These are phyloP conservation scores for Penicillium sp. DNA, from an alignment of 2,329 filamentous ascomycete species.

Conservation along the genomic window DNA sequence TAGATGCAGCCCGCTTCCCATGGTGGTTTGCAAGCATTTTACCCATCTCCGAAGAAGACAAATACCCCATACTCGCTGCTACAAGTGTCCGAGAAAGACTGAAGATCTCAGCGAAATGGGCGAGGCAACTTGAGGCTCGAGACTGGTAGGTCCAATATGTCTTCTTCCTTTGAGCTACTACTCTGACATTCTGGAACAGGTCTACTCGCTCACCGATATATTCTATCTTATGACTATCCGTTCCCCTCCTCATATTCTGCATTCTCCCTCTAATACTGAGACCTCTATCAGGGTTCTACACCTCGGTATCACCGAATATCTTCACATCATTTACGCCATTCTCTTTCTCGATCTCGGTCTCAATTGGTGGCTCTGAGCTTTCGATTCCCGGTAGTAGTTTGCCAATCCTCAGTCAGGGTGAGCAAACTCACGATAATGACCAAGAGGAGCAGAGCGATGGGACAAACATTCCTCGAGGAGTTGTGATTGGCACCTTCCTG, in stretches of 20 bases:
- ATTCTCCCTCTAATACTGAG: slow-evolving; percentile 31
- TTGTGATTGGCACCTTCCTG: slow-evolving; percentile 35
- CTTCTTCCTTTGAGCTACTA: slow-evolving; percentile 1
- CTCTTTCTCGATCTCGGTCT: slow-evolving; percentile 39
- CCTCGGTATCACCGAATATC: slow-evolving; percentile 26
- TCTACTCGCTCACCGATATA: slow-evolving; percentile 34
- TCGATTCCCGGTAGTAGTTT: slow-evolving; percentile 5
- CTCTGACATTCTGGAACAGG: slow-evolving; percentile 22
- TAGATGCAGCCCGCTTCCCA: slow-evolving; percentile 73
- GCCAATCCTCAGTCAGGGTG: slow-evolving; percentile 2
- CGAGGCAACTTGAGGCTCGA: slow-evolving; percentile 66
- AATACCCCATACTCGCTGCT: slow-evolving; percentile 71
- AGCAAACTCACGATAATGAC: background rate
- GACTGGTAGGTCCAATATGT: slow-evolving; percentile 61
- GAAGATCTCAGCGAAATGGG: slow-evolving; percentile 80
- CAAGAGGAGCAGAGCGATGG: slow-evolving; percentile 12
- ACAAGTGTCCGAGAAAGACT: slow-evolving; percentile 75
- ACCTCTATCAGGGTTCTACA: slow-evolving; percentile 21
- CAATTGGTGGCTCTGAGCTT: slow-evolving; percentile 26
- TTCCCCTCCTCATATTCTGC: slow-evolving; percentile 38
- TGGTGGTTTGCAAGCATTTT: slow-evolving; percentile 89
- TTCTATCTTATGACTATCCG: slow-evolving; percentile 47
- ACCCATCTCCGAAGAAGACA: slow-evolving; percentile 73
- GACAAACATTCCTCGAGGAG: slow-evolving; percentile 33
- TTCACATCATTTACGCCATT: slow-evolving; percentile 37